Evolutionary conservation across 2,329 filamentous ascomycete species (phyloP).

Genomic region (Beauveria sp.): DNA sequence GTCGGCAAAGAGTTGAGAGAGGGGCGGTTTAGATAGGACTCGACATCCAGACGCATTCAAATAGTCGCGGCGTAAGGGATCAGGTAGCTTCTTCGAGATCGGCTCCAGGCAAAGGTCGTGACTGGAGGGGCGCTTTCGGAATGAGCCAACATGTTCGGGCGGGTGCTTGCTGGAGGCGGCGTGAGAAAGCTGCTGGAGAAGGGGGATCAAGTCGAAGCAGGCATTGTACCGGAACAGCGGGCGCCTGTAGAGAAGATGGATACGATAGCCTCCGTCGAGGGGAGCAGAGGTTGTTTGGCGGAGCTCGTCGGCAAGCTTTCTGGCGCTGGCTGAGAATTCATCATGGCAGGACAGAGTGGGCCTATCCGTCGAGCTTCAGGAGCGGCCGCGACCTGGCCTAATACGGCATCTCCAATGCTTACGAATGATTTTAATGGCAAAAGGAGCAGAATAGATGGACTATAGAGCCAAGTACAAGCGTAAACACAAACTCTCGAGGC

Average conservation of each 20-base stretch:
- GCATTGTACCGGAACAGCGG: not conserved
- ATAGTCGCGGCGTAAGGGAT: not conserved
- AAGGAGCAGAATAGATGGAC: too few relatives aligned
- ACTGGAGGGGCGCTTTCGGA: conserved; percentile 26
- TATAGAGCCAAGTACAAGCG: too few relatives aligned
- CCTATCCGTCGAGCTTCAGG: not conserved
- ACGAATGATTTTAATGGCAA: too few relatives aligned
- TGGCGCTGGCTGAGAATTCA: conserved; percentile 8
- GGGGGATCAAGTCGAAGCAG: not conserved
- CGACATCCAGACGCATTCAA: not conserved
- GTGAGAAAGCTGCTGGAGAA: not conserved
- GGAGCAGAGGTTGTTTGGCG: not conserved
- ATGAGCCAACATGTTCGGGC: conserved; percentile 35
- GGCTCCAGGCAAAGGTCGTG: conserved; percentile 28
- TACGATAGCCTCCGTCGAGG: not conserved
- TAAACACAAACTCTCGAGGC: not conserved
- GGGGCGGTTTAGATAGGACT: not conserved
- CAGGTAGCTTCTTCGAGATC: conserved; percentile 17
- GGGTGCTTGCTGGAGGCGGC: not conserved
- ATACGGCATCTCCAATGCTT: too few relatives aligned
- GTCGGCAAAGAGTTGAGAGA: not conserved
- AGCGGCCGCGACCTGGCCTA: not conserved
- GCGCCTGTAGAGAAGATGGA: not conserved
- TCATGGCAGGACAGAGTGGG: conserved; percentile 1
- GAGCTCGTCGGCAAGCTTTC: not conserved